phyloP scores from a whole-genome alignment of 768 basidiomycete genomes.

The Leccinum fibrillosum region DNA sequence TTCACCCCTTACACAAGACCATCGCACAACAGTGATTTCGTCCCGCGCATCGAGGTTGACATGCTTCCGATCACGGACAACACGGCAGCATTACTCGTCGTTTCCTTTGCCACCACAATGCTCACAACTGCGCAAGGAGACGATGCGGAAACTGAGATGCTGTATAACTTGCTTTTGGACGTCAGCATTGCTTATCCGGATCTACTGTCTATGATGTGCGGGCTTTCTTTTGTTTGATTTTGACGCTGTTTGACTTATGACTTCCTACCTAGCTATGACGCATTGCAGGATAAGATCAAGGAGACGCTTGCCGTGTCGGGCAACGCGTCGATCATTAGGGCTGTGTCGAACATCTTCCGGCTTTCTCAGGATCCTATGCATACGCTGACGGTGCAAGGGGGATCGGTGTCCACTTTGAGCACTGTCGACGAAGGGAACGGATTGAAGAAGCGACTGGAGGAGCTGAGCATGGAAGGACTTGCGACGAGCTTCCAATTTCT shows the following conservation, averaged over 20 bases:
- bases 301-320: slow-evolving; percentile 69
- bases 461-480: slow-evolving; percentile 70
- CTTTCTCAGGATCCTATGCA: slow-evolving; percentile 56
- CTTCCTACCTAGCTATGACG: slow-evolving; percentile 56
- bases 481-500: slow-evolving; percentile 73
- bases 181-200: slow-evolving; percentile 68
- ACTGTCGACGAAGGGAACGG: slow-evolving; percentile 53
- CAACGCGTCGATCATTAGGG: slow-evolving; percentile 65
- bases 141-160: slow-evolving; percentile 75
- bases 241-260: slow-evolving; percentile 6
- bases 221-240: slow-evolving; percentile 17
- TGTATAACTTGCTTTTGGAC: slow-evolving; percentile 75
- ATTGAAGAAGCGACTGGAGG: slow-evolving; percentile 58
- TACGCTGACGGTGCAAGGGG: slow-evolving; percentile 38
- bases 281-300: slow-evolving; percentile 69
- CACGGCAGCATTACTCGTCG: slow-evolving; percentile 64
- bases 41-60: slow-evolving; percentile 52
- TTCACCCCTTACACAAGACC: slow-evolving; percentile 36
- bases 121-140: slow-evolving; percentile 73
- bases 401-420: slow-evolving; percentile 63
- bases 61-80: slow-evolving; percentile 62
- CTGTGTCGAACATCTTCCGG: slow-evolving; percentile 74
- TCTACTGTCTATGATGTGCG: slow-evolving; percentile 68
- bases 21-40: slow-evolving; percentile 41
- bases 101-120: slow-evolving; percentile 75